Evolutionary conservation across 805 yeast genomes (phyloP), one percentile per base, ranked within the genome.

Genomic region (Candida namnaoensis): DNA sequence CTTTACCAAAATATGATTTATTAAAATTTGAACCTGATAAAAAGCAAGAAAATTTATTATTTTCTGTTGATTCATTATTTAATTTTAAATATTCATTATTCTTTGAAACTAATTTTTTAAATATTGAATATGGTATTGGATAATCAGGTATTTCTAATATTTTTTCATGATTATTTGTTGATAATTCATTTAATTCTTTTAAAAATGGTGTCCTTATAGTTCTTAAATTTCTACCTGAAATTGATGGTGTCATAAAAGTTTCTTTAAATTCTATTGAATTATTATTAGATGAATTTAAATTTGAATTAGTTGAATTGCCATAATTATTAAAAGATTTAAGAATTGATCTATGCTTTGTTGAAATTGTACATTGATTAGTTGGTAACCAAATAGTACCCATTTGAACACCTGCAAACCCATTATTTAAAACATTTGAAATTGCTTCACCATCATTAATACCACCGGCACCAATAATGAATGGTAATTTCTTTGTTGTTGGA

Each of bases 351-450:
- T 51, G 54, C 5, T 37, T 32, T 11, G 43, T 28, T 11, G 58
- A 47, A 24, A 51, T 46, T 3, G 48, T 49, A 7, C 49, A 44
- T 12, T 40, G 43, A 2, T 42, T 32, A 1, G 56, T 43, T 13
- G 56, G 50, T 2, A 77, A 56, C 49, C 75, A 74, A 0, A 66
- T 64, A 0, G 82, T 72, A 0, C 84, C 84, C 33, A 77, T n/a
- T 42, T 74, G 81, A 9, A 71, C 80, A 0, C 70, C 78, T 4
- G 71, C 60, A 2, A 78, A 76, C 0, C 81, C 80, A 5, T 47
- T 43, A 0, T 52, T 41, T 9, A 74, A 47, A 28, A 61, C 64
- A 1, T 47, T 48, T 7, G 56, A 50, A 15, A 68, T 57, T 6
- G 58, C 56, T 4, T 38, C 19, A 1, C 64, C 57, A 40, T 62